Percentiles rank a stretch among this genome's conserved stretches.
Conservation (phyloP, 306 rosid genomes). For the Mimosa pudica region DNA sequence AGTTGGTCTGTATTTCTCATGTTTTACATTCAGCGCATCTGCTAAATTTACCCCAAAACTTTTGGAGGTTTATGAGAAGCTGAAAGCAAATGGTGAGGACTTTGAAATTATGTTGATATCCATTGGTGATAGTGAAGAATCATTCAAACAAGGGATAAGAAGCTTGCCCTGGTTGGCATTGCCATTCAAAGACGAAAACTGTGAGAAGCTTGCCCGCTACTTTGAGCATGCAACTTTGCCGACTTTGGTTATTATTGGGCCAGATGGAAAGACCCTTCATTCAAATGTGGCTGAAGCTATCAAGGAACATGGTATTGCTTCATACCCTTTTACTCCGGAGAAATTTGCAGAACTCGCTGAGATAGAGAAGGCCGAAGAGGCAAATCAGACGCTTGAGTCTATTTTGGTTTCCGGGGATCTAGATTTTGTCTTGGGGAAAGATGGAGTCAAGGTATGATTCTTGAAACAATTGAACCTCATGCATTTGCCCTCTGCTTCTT, state of each 20-base stretch:
- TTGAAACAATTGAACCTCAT: not conserved
- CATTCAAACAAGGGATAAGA: constrained; percentile 44
- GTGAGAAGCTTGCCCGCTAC: constrained; percentile 45
- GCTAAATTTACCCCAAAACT: constrained; percentile 50
- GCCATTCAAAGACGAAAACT: constrained; percentile 59
- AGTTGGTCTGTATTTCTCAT: constrained; percentile 62
- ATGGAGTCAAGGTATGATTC: constrained; percentile 55
- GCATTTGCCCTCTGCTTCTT: not conserved
- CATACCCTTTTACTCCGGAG: constrained; percentile 78
- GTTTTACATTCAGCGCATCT: constrained; percentile 28
- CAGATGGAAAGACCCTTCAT: constrained; percentile 66
- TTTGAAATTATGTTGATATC: constrained; percentile 69
- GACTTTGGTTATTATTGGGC: constrained; percentile 63
- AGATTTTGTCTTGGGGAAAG: constrained; percentile 57
- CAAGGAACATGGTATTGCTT: constrained; percentile 59
- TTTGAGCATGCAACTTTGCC: constrained; percentile 63
- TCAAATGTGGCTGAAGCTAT: constrained; percentile 55
- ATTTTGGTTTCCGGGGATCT: constrained; percentile 53
- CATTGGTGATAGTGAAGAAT: constrained; percentile 53
- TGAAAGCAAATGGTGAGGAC: constrained; percentile 56
- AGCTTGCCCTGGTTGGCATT: constrained; percentile 64
- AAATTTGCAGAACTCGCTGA: constrained; percentile 58
- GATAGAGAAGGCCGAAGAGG: constrained; percentile 60
- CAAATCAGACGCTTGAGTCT: constrained; percentile 67
- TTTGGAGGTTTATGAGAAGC: constrained; percentile 54